Conservation (phyloP, 352 stramenopile genomes). For the Globisporangium camurandrum region DNA sequence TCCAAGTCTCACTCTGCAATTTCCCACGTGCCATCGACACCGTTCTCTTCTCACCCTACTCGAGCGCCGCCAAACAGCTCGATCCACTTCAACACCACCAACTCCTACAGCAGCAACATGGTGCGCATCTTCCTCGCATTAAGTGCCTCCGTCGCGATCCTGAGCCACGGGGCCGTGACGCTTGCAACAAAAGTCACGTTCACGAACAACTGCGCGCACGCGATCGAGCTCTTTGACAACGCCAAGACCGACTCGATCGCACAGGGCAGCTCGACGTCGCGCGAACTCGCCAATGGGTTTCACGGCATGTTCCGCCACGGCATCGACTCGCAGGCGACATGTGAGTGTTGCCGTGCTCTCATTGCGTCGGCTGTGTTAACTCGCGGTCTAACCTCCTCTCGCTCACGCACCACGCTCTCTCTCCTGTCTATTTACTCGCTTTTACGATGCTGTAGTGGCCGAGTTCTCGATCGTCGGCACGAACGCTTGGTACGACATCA, state of each 20-base stretch:
- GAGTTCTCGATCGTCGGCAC: conserved; percentile 36
- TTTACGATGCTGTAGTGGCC: conserved; percentile 15
- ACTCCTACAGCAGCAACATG: conserved; percentile 13
- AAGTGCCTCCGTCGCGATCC: conserved; percentile 19
- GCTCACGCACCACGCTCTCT: not conserved
- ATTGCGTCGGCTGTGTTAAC: too few relatives aligned
- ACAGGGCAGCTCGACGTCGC: conserved; percentile 21
- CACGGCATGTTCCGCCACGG: conserved; percentile 64
- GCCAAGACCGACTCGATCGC: conserved; percentile 28
- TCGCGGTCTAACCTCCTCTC: too few relatives aligned
- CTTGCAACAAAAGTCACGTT: conserved; percentile 34
- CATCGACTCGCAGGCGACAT: conserved; percentile 26
- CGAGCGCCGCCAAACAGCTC: too few relatives aligned
- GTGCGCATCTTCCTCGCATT: conserved; percentile 38
- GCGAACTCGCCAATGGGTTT: conserved; percentile 30
- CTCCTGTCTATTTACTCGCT: conserved; percentile 1
- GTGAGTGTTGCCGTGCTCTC: conserved; percentile 15
- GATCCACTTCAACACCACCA: not conserved
- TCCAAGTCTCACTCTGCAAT: conserved; percentile 5
- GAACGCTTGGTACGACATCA: conserved; percentile 55
- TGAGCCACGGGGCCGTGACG: conserved; percentile 22
- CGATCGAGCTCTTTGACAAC: conserved; percentile 57
- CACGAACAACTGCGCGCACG: conserved; percentile 38
- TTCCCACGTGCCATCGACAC: conserved; percentile 7
- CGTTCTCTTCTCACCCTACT: not conserved